Base-by-base conservation (phyloP, 768 basidiomycete genomes). In the Amanita polypyramis region DNA sequence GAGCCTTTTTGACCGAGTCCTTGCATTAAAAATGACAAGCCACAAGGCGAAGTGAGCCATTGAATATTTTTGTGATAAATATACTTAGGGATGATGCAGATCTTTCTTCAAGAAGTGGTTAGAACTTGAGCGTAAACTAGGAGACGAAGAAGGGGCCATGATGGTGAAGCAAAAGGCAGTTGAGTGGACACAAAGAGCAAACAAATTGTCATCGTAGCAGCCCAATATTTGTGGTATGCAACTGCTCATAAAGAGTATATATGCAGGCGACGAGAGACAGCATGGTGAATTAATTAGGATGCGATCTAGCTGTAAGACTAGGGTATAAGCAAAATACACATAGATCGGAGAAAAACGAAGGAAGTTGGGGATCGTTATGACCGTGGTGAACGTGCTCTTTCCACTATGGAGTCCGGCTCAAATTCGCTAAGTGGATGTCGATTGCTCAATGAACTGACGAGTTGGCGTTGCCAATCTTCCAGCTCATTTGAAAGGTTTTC, bases 101-200 rank as follows among this genome's bases (percentile, higher is more conserved):
- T 79, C 83, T 23, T 84, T 97, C 65, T 98, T 99, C 77, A 99
- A 99, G 67, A 97, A 97, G 64, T 96, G 94, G 90, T 71, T 98
- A 27, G 82, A 82, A 51, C 65, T 96, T 33, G 96, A 98, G 63
- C 79, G 77, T 55, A 76, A 79, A 55, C 66, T 93, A 50, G 96
- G 95, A 3, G 89, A 96, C 56, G 89, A 86, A 51, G 82, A 83
- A 36, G 92, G 93, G 15, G 82, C 78, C 21, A 74, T 76, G 25
- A 60, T 62, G 39, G 94, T 96, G 39, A 99, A 97, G 70, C 70
- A 78, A 54, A 88, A 85, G 61, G 96, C 96, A 10, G 67, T 92
- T 35, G 92, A 90, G 63, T 99, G 92, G 92, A 88, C 88, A 52
- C 84, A 79, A 61, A 73, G 65, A 55, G 80, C 82, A 45, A 45